Percentiles rank a stretch among this genome's conserved stretches.
These are phyloP conservation scores for Comarum palustre DNA, from an alignment of 306 rosid genomes.

Conservation along the genomic window DNA sequence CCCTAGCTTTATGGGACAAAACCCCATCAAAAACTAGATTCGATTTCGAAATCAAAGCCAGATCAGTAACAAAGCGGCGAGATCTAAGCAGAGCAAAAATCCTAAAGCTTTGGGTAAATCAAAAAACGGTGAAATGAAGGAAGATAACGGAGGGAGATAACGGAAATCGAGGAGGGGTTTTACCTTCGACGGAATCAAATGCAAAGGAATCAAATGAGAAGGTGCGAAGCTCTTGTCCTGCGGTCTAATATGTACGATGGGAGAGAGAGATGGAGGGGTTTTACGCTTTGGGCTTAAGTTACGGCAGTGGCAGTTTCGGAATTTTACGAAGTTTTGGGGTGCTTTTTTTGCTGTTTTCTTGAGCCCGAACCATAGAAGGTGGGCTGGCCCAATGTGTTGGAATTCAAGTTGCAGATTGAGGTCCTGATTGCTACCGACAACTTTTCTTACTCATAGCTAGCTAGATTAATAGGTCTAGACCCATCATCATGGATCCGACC, in stretches of 20 bases:
- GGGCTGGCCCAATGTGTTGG: background rate
- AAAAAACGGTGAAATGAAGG: background rate
- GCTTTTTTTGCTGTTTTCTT: no score
- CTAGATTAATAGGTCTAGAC: no score
- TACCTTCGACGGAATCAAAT: conserved; percentile 34
- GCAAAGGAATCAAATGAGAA: conserved; percentile 18
- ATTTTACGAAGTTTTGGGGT: background rate
- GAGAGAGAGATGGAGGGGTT: background rate
- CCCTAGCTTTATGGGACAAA: background rate
- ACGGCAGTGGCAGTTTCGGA: background rate
- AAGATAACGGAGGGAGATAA: background rate
- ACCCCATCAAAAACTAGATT: background rate
- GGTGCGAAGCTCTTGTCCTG: conserved; percentile 28
- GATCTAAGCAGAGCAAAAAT: conserved; percentile 35
- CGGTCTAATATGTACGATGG: background rate
- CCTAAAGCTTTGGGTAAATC: background rate
- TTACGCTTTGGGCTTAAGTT: background rate
- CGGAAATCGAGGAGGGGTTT: background rate
- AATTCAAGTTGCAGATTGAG: no score
- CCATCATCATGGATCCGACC: background rate
- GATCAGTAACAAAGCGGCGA: conserved; percentile 20
- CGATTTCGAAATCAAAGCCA: background rate
- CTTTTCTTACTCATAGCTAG: no score
- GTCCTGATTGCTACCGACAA: no score
- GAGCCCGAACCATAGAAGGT: background rate